Evolutionary conservation across 2,329 filamentous ascomycete species (phyloP), one percentile per base, ranked within the genome.

Genomic region (Epichloe elymi): DNA sequence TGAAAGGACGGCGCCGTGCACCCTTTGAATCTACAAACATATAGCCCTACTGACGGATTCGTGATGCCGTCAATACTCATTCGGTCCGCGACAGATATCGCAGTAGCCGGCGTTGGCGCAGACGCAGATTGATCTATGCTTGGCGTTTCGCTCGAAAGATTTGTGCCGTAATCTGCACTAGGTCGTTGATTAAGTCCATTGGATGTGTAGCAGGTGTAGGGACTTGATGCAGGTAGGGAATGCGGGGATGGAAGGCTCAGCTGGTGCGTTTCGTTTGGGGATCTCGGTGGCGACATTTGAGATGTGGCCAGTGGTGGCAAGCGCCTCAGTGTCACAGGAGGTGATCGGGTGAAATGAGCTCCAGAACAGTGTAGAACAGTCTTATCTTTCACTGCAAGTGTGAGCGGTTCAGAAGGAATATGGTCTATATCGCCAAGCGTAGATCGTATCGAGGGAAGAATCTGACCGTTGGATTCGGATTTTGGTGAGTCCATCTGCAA

Each of bases 1-100:
- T 88, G 84, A 58, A 93, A 93, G 0, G 87, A 82, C 33, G 74
- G 67, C 2, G 86, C 86, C 38, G 65, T 85, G 63, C 87, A 93
- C 8, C 82, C 83, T 7, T 72, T 58, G 47, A 70, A 69, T 59
- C 67, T 72, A 63, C 85, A 90, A 44, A 76, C 68, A 61, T 77
- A 86, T 4, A 67, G 67, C 19, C 74, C 77, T 47, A 69, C 61
- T 38, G 70, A 66, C 4, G 75, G 74, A 59, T 73, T 76, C 11
- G 75, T 76, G 50, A 80, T 72, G 19, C 71, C 74, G 51, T 82
- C 78, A 46, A 79, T 78, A 59, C 75, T 79, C 75, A 79, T 79
- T 47, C 72, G 70, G 55, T 80, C 76, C 19, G 70, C 69, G 6
- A 70, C 70, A 20, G 68, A 66, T 3, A 57, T 51, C 3, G 68